Conservation (phyloP, 371 early-diverging fungal species). For the Batrachochytrium dendrobatidis region DNA sequence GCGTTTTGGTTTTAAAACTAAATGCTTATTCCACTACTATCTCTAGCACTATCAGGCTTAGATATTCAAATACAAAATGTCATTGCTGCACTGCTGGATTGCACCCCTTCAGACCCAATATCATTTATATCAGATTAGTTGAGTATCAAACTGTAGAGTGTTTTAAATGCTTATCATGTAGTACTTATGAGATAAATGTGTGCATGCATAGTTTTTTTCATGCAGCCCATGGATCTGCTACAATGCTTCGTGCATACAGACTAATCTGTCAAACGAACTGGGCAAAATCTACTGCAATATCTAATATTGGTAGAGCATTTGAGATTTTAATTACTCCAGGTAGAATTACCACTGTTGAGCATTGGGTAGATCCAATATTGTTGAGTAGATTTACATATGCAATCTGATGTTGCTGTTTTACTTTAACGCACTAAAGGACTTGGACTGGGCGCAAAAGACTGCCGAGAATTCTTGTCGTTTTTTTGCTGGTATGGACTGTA, state of each 20-base stretch:
- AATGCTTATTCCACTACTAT: no score
- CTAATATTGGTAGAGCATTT: background rate
- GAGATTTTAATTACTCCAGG: background rate
- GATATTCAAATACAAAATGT: background rate
- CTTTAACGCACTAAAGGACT: background rate
- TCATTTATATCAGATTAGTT: slow-evolving; percentile 2
- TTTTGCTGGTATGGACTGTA: background rate
- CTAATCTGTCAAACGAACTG: background rate
- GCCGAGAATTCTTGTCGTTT: background rate
- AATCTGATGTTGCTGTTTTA: no score
- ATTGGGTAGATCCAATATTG: background rate
- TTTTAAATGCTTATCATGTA: background rate
- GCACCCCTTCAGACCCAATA: background rate
- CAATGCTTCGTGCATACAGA: background rate
- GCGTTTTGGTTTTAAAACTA: no score
- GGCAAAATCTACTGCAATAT: background rate
- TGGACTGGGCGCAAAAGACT: background rate
- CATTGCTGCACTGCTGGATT: background rate
- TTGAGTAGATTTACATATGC: background rate
- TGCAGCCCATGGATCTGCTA: background rate
- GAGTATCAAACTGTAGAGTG: background rate
- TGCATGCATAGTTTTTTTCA: slow-evolving; percentile 1
- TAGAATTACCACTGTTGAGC: background rate
- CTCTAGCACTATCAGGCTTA: background rate
- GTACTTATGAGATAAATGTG: background rate